These are phyloP conservation scores for Knufia fluminis DNA, from an alignment of 2,329 filamentous ascomycete genomes.

Conservation along the genomic window DNA sequence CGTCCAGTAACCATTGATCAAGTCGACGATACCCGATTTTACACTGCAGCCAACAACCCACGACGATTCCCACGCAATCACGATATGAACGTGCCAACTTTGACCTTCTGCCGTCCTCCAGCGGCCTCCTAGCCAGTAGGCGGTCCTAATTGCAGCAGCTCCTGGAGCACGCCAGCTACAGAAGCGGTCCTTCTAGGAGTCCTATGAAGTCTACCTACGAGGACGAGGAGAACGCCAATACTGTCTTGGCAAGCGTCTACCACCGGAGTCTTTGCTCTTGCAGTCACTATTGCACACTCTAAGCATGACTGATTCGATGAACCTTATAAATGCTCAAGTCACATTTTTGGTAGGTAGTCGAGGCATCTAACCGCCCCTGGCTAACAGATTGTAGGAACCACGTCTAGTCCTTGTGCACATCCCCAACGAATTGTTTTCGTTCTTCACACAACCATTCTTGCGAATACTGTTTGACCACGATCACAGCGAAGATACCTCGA, in stretches of 20 bases:
- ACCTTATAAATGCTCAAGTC: conserved; percentile 23
- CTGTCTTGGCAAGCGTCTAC: too few species aligned
- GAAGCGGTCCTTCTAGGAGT: too few species aligned
- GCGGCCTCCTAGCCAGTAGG: neutral
- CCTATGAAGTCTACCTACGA: too few species aligned
- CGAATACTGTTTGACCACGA: conserved; percentile 64
- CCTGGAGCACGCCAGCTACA: too few species aligned
- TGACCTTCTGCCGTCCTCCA: conserved; percentile 4
- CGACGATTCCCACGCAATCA: neutral
- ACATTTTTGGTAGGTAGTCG: conserved; percentile 21
- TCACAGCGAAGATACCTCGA: conserved; percentile 29
- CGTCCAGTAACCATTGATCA: too few species aligned
- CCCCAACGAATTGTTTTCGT: conserved; percentile 65
- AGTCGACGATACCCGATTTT: too few species aligned
- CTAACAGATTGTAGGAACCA: conserved; percentile 55
- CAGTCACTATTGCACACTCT: too few species aligned
- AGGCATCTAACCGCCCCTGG: neutral
- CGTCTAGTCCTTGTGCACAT: conserved; percentile 85
- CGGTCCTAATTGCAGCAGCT: too few species aligned
- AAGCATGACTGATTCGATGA: conserved; percentile 21
- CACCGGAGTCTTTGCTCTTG: too few species aligned
- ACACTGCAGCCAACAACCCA: neutral
- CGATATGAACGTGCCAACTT: neutral
- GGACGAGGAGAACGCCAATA: too few species aligned
- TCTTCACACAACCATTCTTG: conserved; percentile 79